phyloP scores from a whole-genome alignment of 345 rosid species.

The Lumnitzera littorea region DNA sequence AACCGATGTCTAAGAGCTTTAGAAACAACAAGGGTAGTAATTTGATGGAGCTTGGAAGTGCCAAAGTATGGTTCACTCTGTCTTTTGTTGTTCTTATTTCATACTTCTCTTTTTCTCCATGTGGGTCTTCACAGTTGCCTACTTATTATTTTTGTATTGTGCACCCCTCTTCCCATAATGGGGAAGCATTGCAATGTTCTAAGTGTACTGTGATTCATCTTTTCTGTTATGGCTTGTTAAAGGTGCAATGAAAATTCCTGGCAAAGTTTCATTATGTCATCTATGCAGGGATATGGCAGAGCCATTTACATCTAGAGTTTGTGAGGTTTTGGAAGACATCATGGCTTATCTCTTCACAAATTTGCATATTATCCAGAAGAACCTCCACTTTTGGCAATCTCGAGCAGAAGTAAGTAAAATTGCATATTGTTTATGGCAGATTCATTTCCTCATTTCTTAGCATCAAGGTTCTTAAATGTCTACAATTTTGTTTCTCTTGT shows the following conservation, averaged over 20 bases:
- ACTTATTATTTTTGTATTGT: too few species aligned
- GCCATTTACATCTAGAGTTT: constrained; percentile 33
- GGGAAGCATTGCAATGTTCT: not conserved
- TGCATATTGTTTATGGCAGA: not conserved
- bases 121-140: too few species aligned
- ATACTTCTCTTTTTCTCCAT: too few species aligned
- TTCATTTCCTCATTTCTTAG: not conserved
- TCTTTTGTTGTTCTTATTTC: too few species aligned
- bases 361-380: constrained; percentile 59
- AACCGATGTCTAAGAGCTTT: too few species aligned
- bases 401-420: constrained; percentile 60
- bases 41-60: too few species aligned
- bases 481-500: not conserved
- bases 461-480: not conserved
- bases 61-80: too few species aligned
- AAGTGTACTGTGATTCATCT: not conserved
- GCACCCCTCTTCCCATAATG: too few species aligned
- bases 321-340: constrained; percentile 60
- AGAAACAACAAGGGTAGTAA: too few species aligned
- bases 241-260: not conserved
- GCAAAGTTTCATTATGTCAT: not conserved
- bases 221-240: not conserved
- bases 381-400: constrained; percentile 76
- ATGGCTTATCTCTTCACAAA: constrained; percentile 41
- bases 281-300: constrained; percentile 30